Evolutionary conservation across 2,329 filamentous ascomycete genomes (phyloP), one percentile per base, ranked within the genome.

Genomic region (Mariannaea elegans): DNA sequence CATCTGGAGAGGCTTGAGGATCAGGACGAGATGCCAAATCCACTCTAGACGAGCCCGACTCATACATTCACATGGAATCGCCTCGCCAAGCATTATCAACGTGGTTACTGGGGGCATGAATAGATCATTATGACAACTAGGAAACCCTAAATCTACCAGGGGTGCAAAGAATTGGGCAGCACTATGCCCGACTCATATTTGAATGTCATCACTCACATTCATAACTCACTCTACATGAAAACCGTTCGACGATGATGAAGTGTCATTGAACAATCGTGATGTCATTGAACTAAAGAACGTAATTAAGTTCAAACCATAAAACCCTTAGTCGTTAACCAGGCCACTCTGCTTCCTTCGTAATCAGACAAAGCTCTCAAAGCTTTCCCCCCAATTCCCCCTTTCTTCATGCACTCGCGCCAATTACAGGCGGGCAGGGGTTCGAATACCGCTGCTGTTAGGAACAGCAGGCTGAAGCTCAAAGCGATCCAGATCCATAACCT

Each of bases 401-500:
- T 29, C 8, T 41, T 24, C n/a, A 14, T n/a, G n/a, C n/a, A 18
- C 9, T 13, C n/a, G 9, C 21, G n/a, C 14, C 21, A 19, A 14
- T 49, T 51, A 51, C 48, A 51, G 36, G 6, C 48, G 48, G 6
- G 48, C 21, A 18, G 48, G 48, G 16, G 48, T 51, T 18, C 48
- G 48, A 23, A 51, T 42, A 21, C 48, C 48, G 23, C 48, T 51
- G 24, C 24, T 27, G 24, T 27, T 27, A n/a, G 48, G 23, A 9
- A 7, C n/a, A 18, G 47, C 8, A 27, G 47, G 18, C 47, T 50
- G 47, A 12, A 44, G 39, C 24, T 92, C 90, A 71, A 87, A 93
- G 16, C 90, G 84, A 73, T 93, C 90, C 59, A 89, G 73, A 71
- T 90, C 89, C 85, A 90, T 89, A 14, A 93, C 85, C 87, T 93